Base-by-base conservation (phyloP, 805 yeast species). In the Yarrowia sp. region DNA sequence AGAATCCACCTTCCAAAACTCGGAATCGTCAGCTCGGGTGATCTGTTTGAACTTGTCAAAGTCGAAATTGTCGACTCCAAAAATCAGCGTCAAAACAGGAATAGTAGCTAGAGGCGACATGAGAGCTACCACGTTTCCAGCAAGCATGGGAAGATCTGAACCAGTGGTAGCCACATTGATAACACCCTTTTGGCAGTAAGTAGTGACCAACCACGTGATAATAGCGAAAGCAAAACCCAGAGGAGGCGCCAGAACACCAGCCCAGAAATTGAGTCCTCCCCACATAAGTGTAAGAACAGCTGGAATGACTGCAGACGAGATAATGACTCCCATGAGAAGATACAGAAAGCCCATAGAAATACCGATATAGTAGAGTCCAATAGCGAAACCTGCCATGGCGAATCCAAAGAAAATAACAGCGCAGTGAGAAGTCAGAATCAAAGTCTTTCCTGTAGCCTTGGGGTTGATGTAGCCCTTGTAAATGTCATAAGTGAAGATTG, bases 341-440 rank as follows among this genome's bases (percentile, higher is more conserved):
- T 90, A 90, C 44, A 92, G 79, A 77, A 87, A 92, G 33, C 97
- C 96, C 90, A 91, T 87, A 36, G 90, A 84, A 63, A 91, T 87
- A 22, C 86, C 88, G 17, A 93, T 96, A 71, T 91, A 89, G 76
- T 84, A 83, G 57, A 92, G 80, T 10, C 96, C 96, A 68, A 88
- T 86, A 17, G 96, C 84, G 74, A 92, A 89, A 0, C 89, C 93
- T 43, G 92, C 87, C 93, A 91, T 88, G 15, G 81, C 81, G 6
- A 84, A 65, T 11, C 86, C 83, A 69, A 84, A 85, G 18, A 82
- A 78, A 47, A 89, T 74, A 66, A 90, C 93, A 0, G 90, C 76
- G 10, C 77, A 68, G 73, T 90, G 96, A 1, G 96, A 87, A 43
- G 86, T 81, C 69, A 78, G 71, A 53, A 92, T 89, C 70, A 92